Evolutionary conservation across 208 protist genomes (phyloP).

Genomic region (Plasmodiophora brassicae): DNA sequence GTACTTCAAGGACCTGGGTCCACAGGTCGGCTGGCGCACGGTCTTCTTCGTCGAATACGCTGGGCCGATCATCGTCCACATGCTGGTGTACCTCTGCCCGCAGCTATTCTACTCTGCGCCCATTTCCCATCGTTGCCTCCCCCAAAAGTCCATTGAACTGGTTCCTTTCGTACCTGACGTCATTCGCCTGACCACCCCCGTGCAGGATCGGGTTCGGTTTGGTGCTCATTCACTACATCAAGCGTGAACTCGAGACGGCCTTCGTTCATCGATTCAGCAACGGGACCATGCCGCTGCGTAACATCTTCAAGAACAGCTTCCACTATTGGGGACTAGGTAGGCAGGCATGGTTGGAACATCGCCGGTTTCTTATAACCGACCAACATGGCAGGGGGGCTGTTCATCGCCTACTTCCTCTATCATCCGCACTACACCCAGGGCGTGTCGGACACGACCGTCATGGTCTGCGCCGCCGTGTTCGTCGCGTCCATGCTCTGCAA

Average conservation of each 20-base stretch:
- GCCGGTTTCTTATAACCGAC: conserved; percentile 1
- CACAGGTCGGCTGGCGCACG: conserved; percentile 80
- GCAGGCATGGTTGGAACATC: neutral
- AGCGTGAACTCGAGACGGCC: conserved; percentile 82
- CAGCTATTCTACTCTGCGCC: conserved; percentile 61
- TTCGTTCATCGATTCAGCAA: conserved; percentile 88
- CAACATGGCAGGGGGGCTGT: conserved; percentile 54
- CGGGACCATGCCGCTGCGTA: conserved; percentile 82
- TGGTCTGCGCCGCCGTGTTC: conserved; percentile 44
- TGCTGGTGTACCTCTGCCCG: conserved; percentile 71
- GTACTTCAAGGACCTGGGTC: conserved; percentile 79
- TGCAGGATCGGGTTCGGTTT: conserved; percentile 73
- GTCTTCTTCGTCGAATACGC: conserved; percentile 88
- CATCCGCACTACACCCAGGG: conserved; percentile 74
- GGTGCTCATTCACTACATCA: conserved; percentile 81
- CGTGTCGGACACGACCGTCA: conserved; percentile 34
- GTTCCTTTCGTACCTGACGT: neutral
- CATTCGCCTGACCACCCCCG: conserved; percentile 46
- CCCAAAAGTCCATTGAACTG: neutral
- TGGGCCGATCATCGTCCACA: conserved; percentile 77
- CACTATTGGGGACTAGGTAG: conserved; percentile 84
- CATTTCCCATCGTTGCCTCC: neutral
- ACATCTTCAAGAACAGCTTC: conserved; percentile 86
- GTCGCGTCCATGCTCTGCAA: conserved; percentile 73
- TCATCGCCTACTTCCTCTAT: conserved; percentile 79